A percentile compares a stretch with the other conserved stretches of the same genome.
Conservation (phyloP, 768 basidiomycete genomes). For the Amanita brunnescens region DNA sequence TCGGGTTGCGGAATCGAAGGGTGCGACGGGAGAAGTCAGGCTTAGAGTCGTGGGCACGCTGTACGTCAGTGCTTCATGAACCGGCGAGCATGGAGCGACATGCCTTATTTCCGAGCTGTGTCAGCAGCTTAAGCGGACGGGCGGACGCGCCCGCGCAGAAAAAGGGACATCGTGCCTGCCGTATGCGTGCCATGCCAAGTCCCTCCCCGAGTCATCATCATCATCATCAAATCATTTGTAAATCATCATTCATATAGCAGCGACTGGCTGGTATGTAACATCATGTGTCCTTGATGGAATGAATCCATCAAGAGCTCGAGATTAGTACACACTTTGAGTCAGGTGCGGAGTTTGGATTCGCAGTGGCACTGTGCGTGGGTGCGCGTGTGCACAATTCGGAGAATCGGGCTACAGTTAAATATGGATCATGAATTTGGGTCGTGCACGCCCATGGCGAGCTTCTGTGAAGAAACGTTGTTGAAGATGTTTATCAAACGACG, state of each 20-base stretch:
- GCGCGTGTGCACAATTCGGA: not conserved
- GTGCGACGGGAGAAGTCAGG: not conserved
- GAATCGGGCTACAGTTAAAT: not conserved
- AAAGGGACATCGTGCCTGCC: too few relatives aligned
- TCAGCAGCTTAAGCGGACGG: not conserved
- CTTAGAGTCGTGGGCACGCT: not conserved
- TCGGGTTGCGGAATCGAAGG: not conserved
- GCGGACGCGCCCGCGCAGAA: not conserved
- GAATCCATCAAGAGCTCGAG: too few relatives aligned
- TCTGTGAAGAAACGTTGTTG: not conserved
- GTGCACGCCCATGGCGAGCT: not conserved
- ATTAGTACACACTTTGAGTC: too few relatives aligned
- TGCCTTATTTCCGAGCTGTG: not conserved
- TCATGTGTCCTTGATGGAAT: too few relatives aligned
- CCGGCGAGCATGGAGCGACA: not conserved
- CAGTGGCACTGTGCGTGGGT: not conserved
- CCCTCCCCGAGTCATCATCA: too few relatives aligned
- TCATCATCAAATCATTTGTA: too few relatives aligned
- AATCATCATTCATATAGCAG: too few relatives aligned
- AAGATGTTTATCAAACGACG: not conserved
- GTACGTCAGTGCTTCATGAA: not conserved
- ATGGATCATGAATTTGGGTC: not conserved
- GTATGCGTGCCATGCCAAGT: too few relatives aligned
- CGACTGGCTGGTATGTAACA: too few relatives aligned
- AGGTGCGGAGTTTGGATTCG: not conserved